A percentile compares a stretch with the other conserved stretches of the same genome.
Conservation (phyloP, 768 basidiomycete genomes). For the Xanthoconium purpureum region DNA sequence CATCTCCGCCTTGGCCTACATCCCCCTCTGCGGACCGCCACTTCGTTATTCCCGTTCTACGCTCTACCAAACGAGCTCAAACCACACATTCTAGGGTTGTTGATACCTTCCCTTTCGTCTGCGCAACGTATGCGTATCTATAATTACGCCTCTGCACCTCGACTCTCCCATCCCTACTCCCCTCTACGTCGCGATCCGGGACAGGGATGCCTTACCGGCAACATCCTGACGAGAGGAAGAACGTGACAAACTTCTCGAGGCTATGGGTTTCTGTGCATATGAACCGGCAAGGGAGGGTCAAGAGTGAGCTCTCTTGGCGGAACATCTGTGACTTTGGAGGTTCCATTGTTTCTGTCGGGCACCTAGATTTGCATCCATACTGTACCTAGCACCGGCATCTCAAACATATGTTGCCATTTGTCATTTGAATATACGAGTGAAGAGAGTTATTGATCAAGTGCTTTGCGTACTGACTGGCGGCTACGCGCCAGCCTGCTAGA, state of each 20-base stretch:
- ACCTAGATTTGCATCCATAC: slow-evolving; percentile 10
- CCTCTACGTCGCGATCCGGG: slow-evolving; percentile 24
- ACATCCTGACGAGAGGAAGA: slow-evolving; percentile 43
- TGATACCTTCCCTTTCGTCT: slow-evolving; percentile 56
- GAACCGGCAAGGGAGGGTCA: slow-evolving; percentile 32
- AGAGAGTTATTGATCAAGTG: no score
- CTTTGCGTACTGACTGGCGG: no score
- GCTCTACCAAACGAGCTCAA: slow-evolving; percentile 57
- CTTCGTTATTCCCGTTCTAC: slow-evolving; percentile 36
- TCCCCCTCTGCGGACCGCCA: slow-evolving; percentile 15
- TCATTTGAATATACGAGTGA: not conserved
- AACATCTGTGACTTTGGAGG: not conserved
- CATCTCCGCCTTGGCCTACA: slow-evolving; percentile 11
- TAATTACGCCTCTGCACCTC: slow-evolving; percentile 45
- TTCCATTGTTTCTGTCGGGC: not conserved
- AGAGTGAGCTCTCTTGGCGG: not conserved
- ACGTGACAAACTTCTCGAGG: slow-evolving; percentile 42
- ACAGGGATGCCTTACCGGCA: slow-evolving; percentile 25
- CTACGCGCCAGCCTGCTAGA: no score
- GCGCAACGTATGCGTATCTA: slow-evolving; percentile 56
- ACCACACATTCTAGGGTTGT: slow-evolving; percentile 50
- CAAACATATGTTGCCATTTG: not conserved
- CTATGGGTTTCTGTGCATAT: slow-evolving; percentile 45
- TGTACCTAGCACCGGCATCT: not conserved
- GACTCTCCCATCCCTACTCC: slow-evolving; percentile 47